A percentile compares a stretch with the other conserved stretches of the same genome.
Evolutionary conservation across 2,329 filamentous ascomycete genomes (phyloP).

Genomic region (Fonsecaea multimorphosa): DNA sequence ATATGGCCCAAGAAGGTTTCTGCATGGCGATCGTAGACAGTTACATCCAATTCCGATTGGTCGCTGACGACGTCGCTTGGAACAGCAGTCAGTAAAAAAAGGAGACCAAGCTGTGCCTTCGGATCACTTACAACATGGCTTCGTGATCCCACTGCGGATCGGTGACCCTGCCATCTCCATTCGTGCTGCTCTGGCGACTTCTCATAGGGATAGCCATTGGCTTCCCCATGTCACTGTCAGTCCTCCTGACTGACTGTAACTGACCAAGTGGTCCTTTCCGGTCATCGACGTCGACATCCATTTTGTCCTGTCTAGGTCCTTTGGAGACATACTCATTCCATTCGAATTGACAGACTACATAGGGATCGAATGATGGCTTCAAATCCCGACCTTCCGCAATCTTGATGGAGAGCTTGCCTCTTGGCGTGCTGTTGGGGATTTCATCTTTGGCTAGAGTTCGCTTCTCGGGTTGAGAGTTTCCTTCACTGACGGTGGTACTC

Average conservation of each 20-base stretch:
- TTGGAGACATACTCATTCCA: slow-evolving; percentile 95
- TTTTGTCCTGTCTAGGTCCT: slow-evolving; percentile 70
- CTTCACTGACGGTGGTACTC: slow-evolving; percentile 38
- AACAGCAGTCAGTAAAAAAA: slow-evolving; percentile 41
- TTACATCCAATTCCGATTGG: slow-evolving; percentile 88
- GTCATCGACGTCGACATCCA: slow-evolving; percentile 67
- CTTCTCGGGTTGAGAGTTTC: slow-evolving; percentile 31
- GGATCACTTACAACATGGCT: slow-evolving; percentile 79
- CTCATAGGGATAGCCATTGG: slow-evolving; percentile 96
- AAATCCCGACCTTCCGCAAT: slow-evolving; percentile 85
- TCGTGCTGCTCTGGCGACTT: slow-evolving; percentile 95
- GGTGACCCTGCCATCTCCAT: slow-evolving; percentile 75
- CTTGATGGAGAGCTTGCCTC: slow-evolving; percentile 87
- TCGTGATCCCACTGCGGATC: slow-evolving; percentile 96
- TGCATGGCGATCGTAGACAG: slow-evolving; percentile 86
- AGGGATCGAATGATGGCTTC: slow-evolving; percentile 82
- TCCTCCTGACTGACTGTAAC: slow-evolving; percentile 65
- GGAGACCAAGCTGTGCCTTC: background rate
- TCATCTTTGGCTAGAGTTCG: slow-evolving; percentile 46
- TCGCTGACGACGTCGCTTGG: slow-evolving; percentile 88
- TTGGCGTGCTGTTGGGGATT: slow-evolving; percentile 69
- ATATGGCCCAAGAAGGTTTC: slow-evolving; percentile 94
- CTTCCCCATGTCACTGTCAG: slow-evolving; percentile 79
- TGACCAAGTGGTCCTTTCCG: slow-evolving; percentile 58
- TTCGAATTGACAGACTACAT: slow-evolving; percentile 96